Conservation (phyloP, 2,329 filamentous ascomycete species). For the Venturia carpophila region DNA sequence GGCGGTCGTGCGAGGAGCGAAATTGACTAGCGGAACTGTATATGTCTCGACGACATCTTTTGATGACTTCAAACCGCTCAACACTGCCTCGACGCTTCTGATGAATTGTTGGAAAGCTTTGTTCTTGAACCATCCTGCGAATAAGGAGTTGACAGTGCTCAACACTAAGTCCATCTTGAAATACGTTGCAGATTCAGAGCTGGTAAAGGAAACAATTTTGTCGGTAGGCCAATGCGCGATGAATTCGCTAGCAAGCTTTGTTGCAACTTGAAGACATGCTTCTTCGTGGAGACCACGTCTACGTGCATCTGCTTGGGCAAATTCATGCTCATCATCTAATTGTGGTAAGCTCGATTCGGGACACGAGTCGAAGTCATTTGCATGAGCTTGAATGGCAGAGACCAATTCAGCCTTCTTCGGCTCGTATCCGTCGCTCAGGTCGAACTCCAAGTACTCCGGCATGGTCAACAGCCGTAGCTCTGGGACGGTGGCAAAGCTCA, state of each 20-base stretch:
- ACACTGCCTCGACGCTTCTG: neutral
- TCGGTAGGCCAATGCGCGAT: neutral
- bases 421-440: neutral
- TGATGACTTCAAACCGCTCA: neutral
- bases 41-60: neutral
- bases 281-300: neutral
- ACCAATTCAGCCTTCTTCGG: neutral
- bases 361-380: neutral
- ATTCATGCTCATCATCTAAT: neutral
- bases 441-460: neutral
- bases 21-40: neutral
- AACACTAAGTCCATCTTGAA: neutral
- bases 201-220: neutral
- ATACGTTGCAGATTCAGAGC: neutral
- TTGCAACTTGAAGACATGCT: neutral
- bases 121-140: neutral
- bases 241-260: neutral
- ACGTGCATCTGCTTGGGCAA: slow-evolving; percentile 1
- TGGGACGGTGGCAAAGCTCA: slow-evolving; percentile 2
- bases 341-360: neutral
- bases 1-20: neutral
- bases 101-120: neutral
- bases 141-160: neutral
- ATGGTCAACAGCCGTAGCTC: neutral
- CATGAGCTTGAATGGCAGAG: neutral